A percentile compares a stretch with the other conserved stretches of the same genome.
These are phyloP conservation scores for Piloderma croceum DNA, from an alignment of 768 basidiomycete species.

Conservation along the genomic window DNA sequence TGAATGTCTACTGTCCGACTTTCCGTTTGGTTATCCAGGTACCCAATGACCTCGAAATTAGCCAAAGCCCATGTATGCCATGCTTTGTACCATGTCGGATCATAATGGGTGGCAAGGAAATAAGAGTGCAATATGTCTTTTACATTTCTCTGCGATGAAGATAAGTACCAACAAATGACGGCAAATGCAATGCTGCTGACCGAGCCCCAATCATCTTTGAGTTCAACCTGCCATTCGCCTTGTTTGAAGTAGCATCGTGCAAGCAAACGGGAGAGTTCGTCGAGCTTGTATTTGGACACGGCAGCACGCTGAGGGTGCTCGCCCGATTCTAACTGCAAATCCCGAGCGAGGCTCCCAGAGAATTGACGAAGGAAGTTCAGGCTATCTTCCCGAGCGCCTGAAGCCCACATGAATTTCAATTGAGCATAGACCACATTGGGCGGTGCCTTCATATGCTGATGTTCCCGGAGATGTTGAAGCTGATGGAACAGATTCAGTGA, in stretches of 20 bases:
- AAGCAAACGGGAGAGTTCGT: constrained; percentile 77
- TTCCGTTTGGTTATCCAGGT: constrained; percentile 65
- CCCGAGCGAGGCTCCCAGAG: constrained; percentile 65
- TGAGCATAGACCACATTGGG: constrained; percentile 96
- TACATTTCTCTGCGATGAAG: constrained; percentile 56
- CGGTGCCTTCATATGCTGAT: constrained; percentile 67
- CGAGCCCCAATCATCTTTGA: constrained; percentile 73
- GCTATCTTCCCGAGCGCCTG: constrained; percentile 69
- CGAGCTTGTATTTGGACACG: constrained; percentile 54
- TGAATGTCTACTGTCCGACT: constrained; percentile 52
- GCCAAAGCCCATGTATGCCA: constrained; percentile 99
- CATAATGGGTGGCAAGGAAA: constrained; percentile 81
- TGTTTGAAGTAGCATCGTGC: constrained; percentile 96
- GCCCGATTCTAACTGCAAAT: constrained; percentile 58
- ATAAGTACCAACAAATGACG: constrained; percentile 8
- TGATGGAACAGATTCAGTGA: constrained; percentile 11
- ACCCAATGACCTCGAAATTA: constrained; percentile 88
- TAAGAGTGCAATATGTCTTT: constrained; percentile 83
- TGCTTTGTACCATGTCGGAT: constrained; percentile 97
- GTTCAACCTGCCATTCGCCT: constrained; percentile 86
- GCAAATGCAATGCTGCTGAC: constrained; percentile 39
- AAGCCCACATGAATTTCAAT: constrained; percentile 94
- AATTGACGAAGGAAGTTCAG: constrained; percentile 81
- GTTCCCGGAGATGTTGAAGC: constrained; percentile 44
- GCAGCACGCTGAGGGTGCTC: constrained; percentile 46